Conservation (phyloP, 352 stramenopile genomes). For the Halophytophthora polymorphica region DNA sequence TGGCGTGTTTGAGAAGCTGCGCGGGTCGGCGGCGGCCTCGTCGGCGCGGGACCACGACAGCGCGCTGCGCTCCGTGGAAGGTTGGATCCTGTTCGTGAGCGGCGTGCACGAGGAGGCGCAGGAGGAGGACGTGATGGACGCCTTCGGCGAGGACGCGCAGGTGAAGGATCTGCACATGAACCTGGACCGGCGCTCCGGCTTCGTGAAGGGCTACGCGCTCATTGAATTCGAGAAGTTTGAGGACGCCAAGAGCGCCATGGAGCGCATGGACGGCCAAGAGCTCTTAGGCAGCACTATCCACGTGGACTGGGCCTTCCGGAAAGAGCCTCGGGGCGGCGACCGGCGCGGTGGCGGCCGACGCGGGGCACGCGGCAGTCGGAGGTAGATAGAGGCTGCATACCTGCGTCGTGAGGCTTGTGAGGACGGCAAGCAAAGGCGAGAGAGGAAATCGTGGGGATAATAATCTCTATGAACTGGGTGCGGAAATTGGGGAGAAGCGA, state of each 20-base stretch:
- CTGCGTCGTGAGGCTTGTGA: too few relatives aligned
- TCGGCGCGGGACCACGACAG: slow-evolving; percentile 36
- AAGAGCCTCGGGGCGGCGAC: slow-evolving; percentile 27
- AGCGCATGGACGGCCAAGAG: slow-evolving; percentile 90
- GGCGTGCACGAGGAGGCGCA: slow-evolving; percentile 95
- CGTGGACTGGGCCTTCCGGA: slow-evolving; percentile 94
- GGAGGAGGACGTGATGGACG: slow-evolving; percentile 95
- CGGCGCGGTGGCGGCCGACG: slow-evolving; percentile 31
- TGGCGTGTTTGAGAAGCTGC: slow-evolving; percentile 82
- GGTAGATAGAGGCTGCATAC: slow-evolving; percentile 31
- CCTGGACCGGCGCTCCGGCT: slow-evolving; percentile 93
- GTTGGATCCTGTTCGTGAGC: slow-evolving; percentile 96
- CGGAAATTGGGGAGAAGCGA: not conserved
- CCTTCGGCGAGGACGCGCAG: slow-evolving; percentile 93
- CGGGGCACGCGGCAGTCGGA: slow-evolving; percentile 27
- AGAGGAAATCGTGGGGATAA: not conserved
- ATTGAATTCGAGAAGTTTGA: slow-evolving; percentile 92
- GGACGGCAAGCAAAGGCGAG: not conserved
- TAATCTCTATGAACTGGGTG: not conserved
- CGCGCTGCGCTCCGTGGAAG: slow-evolving; percentile 89
- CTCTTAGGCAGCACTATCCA: slow-evolving; percentile 88
- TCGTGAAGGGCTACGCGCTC: slow-evolving; percentile 95
- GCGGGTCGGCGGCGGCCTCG: slow-evolving; percentile 4
- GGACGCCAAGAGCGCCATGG: slow-evolving; percentile 89
- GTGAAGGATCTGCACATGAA: slow-evolving; percentile 97